A percentile compares a stretch with the other conserved stretches of the same genome.
Conservation (phyloP, 805 yeast genomes). For the Scheffersomyces lignosus region DNA sequence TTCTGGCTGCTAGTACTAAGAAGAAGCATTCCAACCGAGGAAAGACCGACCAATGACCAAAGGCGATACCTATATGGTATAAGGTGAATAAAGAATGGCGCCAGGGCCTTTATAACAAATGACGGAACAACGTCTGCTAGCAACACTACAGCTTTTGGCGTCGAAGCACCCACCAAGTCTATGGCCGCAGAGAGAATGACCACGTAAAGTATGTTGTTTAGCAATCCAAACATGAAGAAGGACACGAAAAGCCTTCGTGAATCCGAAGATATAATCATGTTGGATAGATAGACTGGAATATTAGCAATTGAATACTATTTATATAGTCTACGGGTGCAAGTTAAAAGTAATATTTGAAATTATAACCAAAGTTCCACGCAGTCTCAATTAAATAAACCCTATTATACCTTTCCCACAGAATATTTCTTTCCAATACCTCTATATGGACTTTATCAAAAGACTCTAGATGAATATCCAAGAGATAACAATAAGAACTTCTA, state of each 20-base stretch:
- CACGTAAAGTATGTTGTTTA: conserved; percentile 87
- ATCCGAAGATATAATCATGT: too few species aligned
- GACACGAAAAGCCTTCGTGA: conserved; percentile 44
- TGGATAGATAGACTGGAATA: too few species aligned
- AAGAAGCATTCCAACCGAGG: conserved; percentile 72
- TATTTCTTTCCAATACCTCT: too few species aligned
- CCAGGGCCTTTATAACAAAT: conserved; percentile 62
- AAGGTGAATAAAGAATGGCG: conserved; percentile 77
- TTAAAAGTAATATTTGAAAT: too few species aligned
- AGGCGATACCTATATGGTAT: conserved; percentile 62
- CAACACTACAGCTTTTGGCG: conserved; percentile 84
- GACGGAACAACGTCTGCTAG: conserved; percentile 88
- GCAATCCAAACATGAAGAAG: conserved; percentile 81
- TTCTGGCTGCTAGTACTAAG: conserved; percentile 46
- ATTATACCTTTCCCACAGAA: too few species aligned
- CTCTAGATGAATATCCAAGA: too few species aligned
- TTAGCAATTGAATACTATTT: too few species aligned
- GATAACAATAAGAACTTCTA: too few species aligned
- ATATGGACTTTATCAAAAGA: too few species aligned
- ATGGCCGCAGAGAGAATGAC: conserved; percentile 90
- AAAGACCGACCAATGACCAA: conserved; percentile 51
- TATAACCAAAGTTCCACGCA: too few species aligned
- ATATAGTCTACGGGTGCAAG: too few species aligned
- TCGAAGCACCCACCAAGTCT: conserved; percentile 78
- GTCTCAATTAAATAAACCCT: too few species aligned